These are phyloP conservation scores for Ascochyta rabiei DNA, from an alignment of 2,329 filamentous ascomycete genomes.

Conservation along the genomic window DNA sequence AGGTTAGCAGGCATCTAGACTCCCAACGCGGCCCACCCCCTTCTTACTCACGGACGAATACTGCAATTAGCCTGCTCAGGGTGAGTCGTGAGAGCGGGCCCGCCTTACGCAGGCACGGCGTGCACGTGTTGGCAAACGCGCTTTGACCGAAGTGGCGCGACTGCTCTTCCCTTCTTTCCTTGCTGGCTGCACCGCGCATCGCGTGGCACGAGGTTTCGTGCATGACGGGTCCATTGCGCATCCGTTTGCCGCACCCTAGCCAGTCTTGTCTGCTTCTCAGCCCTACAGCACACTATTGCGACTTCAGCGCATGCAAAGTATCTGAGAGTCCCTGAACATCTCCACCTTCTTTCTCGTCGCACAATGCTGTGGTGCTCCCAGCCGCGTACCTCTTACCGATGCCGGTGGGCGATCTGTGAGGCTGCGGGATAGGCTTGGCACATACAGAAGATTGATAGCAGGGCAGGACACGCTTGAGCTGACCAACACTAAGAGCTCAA, in stretches of 20 bases:
- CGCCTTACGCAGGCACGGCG: no score
- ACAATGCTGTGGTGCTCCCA: neutral
- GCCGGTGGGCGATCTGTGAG: neutral
- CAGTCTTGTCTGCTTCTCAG: neutral
- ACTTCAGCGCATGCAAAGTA: constrained; percentile 1
- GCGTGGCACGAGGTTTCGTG: neutral
- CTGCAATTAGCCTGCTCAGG: constrained; percentile 1
- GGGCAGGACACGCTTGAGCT: no score
- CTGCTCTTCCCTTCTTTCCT: neutral
- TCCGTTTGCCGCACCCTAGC: neutral
- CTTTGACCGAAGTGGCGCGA: no score
- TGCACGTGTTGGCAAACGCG: no score
- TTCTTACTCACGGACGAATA: constrained; percentile 3
- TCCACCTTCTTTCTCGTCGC: neutral
- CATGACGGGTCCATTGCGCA: constrained; percentile 2
- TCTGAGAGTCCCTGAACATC: neutral
- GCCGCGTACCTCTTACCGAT: neutral
- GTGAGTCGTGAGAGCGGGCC: neutral
- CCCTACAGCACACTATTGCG: neutral
- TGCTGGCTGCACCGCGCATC: neutral
- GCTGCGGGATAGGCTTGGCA: neutral
- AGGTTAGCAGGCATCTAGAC: neutral
- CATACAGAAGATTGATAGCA: no score
- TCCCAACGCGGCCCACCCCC: neutral
- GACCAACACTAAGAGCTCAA: no score